Evolutionary conservation across 345 rosid species (phyloP).

Genomic region (Populus euphratica): DNA sequence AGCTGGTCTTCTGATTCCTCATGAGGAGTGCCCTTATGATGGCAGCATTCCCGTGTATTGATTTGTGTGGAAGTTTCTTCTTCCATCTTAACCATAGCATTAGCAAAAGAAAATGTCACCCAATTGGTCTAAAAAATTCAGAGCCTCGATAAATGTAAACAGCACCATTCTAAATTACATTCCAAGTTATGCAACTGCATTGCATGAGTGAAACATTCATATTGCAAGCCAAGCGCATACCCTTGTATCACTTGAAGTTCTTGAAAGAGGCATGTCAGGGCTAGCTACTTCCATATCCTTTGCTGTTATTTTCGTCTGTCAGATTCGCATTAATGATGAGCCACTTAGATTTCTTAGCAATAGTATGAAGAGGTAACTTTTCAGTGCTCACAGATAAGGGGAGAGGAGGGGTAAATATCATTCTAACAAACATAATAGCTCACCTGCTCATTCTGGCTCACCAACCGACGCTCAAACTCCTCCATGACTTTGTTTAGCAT

Average conservation of each 20-base stretch:
- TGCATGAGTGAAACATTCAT: neutral
- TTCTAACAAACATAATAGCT: neutral
- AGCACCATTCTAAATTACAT: neutral
- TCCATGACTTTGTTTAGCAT: slow-evolving; percentile 28
- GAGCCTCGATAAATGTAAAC: neutral
- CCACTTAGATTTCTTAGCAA: neutral
- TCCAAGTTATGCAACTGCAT: neutral
- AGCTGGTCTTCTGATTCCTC: slow-evolving; percentile 11
- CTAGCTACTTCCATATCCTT: slow-evolving; percentile 30
- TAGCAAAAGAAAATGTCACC: neutral
- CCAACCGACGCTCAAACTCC: slow-evolving; percentile 26
- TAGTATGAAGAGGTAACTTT: neutral
- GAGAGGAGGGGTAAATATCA: neutral
- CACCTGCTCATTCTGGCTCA: slow-evolving; percentile 23
- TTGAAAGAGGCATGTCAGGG: slow-evolving; percentile 23
- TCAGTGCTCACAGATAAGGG: neutral
- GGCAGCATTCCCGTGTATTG: neutral
- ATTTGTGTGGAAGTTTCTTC: slow-evolving; percentile 18
- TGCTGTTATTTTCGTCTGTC: slow-evolving; percentile 45
- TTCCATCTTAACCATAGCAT: slow-evolving; percentile 28
- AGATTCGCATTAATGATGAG: slow-evolving; percentile 3
- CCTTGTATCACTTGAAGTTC: slow-evolving; percentile 31
- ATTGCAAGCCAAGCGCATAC: slow-evolving; percentile 17
- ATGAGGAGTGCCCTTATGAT: neutral
- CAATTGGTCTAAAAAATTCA: neutral